These are phyloP conservation scores for Coemansia sp. DNA, from an alignment of 192 early-diverging fungal species.

Conservation along the genomic window DNA sequence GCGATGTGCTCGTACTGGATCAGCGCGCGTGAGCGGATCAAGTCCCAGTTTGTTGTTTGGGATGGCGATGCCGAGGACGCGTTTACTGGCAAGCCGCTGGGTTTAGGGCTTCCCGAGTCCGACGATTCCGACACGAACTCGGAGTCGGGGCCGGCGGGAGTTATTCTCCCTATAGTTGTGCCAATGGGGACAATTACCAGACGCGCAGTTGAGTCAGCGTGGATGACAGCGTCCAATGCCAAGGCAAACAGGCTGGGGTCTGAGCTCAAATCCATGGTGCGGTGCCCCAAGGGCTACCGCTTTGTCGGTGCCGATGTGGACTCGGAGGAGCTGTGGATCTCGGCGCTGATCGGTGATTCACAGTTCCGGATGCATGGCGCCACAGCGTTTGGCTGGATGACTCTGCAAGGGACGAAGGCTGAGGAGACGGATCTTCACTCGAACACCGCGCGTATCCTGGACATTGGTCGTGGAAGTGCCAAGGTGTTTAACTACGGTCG, in stretches of 20 bases:
- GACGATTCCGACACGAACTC: background rate
- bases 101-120: slow-evolving; percentile 22
- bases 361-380: slow-evolving; percentile 91
- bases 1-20: slow-evolving; percentile 90
- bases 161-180: slow-evolving; percentile 88
- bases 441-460: slow-evolving; percentile 83
- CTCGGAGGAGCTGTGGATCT: slow-evolving; percentile 96
- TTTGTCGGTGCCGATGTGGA: slow-evolving; percentile 98
- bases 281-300: slow-evolving; percentile 77
- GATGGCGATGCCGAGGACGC: slow-evolving; percentile 54
- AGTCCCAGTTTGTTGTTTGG: slow-evolving; percentile 85
- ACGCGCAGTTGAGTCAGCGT: slow-evolving; percentile 87
- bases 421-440: slow-evolving; percentile 92
- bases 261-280: slow-evolving; percentile 87
- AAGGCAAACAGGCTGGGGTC: slow-evolving; percentile 88
- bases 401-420: slow-evolving; percentile 88
- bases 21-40: slow-evolving; percentile 74
- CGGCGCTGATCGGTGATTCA: slow-evolving; percentile 88
- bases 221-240: slow-evolving; percentile 95
- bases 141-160: slow-evolving; percentile 51
- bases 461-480: slow-evolving; percentile 83
- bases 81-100: slow-evolving; percentile 25
- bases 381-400: slow-evolving; percentile 97
- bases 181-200: slow-evolving; percentile 97
- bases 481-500: slow-evolving; percentile 96